Percentiles rank a stretch among this genome's conserved stretches.
Conservation (phyloP, 768 basidiomycete genomes). For the Pulveroboletus ravenelii region DNA sequence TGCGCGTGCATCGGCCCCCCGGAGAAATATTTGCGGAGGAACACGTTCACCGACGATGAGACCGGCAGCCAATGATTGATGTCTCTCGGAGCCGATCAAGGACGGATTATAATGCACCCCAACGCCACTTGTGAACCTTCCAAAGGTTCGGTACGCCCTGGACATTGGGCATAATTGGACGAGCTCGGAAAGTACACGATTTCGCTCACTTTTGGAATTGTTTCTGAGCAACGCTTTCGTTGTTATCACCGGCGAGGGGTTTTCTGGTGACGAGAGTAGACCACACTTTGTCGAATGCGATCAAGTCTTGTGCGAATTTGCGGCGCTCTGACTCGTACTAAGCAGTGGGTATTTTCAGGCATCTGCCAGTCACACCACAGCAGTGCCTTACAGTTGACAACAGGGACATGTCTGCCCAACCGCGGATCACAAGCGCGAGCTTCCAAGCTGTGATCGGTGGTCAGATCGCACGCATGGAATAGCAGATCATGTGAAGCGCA, state of each 20-base stretch:
- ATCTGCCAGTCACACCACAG: not conserved
- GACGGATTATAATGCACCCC: slow-evolving; percentile 47
- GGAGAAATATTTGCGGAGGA: slow-evolving; percentile 42
- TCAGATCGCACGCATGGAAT: not conserved
- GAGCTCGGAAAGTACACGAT: not conserved
- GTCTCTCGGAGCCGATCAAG: slow-evolving; percentile 26
- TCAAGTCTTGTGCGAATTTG: slow-evolving; percentile 50
- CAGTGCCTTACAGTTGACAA: slow-evolving; percentile 40
- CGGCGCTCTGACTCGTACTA: slow-evolving; percentile 53
- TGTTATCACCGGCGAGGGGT: slow-evolving; percentile 35
- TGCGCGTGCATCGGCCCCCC: slow-evolving; percentile 42
- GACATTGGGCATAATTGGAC: not conserved
- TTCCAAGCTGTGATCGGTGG: slow-evolving; percentile 41
- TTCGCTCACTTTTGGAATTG: slow-evolving; percentile 40
- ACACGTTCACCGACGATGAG: slow-evolving; percentile 48
- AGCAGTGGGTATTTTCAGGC: not conserved
- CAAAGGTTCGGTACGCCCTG: slow-evolving; percentile 42
- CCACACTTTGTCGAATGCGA: slow-evolving; percentile 49
- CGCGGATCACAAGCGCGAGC: slow-evolving; percentile 43
- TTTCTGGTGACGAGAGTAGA: slow-evolving; percentile 50
- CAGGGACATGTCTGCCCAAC: slow-evolving; percentile 42
- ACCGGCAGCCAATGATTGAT: slow-evolving; percentile 36
- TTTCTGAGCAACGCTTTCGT: slow-evolving; percentile 36
- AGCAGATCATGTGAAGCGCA: slow-evolving; percentile 9
- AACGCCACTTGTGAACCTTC: slow-evolving; percentile 44